phyloP scores from a whole-genome alignment of 805 yeast genomes.

The Ogataea ramenticola region DNA sequence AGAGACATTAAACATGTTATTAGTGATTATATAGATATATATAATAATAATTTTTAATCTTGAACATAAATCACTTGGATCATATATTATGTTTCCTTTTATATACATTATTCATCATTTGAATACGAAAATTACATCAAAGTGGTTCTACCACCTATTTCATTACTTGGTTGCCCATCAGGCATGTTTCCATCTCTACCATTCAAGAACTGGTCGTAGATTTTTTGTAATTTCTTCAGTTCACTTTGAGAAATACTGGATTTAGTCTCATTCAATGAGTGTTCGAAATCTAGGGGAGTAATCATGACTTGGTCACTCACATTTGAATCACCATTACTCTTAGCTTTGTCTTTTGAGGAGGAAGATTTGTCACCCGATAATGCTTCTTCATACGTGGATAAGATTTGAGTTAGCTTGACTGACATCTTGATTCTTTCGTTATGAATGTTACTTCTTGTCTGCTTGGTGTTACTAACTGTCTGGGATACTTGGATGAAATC shows the following conservation, averaged over 20 bases:
- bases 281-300: constrained; percentile 44
- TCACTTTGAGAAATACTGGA: constrained; percentile 84
- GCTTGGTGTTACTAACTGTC: neutral
- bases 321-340: constrained; percentile 8
- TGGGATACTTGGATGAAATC: constrained; percentile 17
- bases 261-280: constrained; percentile 68
- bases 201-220: constrained; percentile 66
- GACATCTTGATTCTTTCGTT: constrained; percentile 9
- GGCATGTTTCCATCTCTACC: constrained; percentile 83
- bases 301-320: constrained; percentile 33
- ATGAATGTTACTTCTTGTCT: constrained; percentile 1
- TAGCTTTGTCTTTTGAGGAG: constrained; percentile 7
- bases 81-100: too few relatives aligned
- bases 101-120: too few relatives aligned
- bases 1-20: constrained; percentile 76
- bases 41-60: neutral
- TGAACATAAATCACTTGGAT: too few relatives aligned
- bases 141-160: constrained; percentile 80
- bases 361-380: constrained; percentile 1
- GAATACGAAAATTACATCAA: constrained; percentile 49
- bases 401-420: constrained; percentile 14
- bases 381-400: neutral
- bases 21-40: too few relatives aligned
- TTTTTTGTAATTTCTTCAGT: constrained; percentile 46
- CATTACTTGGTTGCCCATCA: constrained; percentile 70